Evolutionary conservation across 345 rosid genomes (phyloP).

Genomic region (Citrus sinensis): DVS_A1.0 CM039163.1:18814001-18814500

Average conservation of each 20-base stretch:
- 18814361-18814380: constrained; percentile 97
- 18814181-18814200: neutral
- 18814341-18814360: constrained; percentile 97
- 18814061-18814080: neutral
- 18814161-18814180: neutral
- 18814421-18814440: constrained; percentile 88
- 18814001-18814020: neutral
- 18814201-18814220: neutral
- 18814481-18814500: constrained; percentile 89
- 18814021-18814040: neutral
- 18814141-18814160: neutral
- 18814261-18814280: constrained; percentile 78
- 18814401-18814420: constrained; percentile 88
- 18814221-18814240: constrained; percentile 95
- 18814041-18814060: neutral
- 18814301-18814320: constrained; percentile 96
- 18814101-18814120: no score
- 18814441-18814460: constrained; percentile 71
- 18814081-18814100: neutral
- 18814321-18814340: constrained; percentile 98
- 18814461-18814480: constrained; percentile 89
- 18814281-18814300: constrained; percentile 97
- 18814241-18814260: constrained; percentile 99
- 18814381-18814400: constrained; percentile 87
- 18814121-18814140: no score